phyloP scores from a whole-genome alignment of 2,329 filamentous ascomycete species.

The Trichoderma aggressivum region DNA sequence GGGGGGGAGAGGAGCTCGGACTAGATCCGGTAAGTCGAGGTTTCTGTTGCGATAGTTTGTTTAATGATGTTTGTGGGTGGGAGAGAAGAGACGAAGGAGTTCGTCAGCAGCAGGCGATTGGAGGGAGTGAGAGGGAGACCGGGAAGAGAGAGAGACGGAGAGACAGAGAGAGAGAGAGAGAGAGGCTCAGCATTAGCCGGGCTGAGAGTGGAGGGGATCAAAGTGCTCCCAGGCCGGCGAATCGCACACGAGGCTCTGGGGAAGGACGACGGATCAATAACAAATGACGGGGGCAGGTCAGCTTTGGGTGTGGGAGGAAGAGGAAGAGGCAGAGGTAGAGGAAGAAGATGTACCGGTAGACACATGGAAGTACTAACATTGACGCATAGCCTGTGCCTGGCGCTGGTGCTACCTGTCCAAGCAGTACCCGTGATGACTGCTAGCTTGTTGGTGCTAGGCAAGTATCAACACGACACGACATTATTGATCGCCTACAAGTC shows the following conservation, averaged over 20 bases:
- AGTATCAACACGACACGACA: not conserved
- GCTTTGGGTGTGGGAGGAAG: conserved; percentile 3
- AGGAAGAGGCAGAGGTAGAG: not conserved
- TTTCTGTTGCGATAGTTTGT: not conserved
- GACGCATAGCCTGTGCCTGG: not conserved
- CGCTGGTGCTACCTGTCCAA: not conserved
- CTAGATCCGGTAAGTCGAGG: conserved; percentile 2
- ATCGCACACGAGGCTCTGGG: not conserved
- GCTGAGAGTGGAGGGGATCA: not conserved
- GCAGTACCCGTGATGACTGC: not conserved
- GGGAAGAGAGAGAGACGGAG: not conserved
- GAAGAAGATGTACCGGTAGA: not conserved
- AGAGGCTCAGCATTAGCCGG: not conserved
- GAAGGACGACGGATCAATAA: not conserved
- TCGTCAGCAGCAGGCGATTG: conserved; percentile 1
- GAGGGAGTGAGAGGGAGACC: not conserved
- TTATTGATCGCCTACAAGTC: too few relatives aligned
- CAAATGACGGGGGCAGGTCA: not conserved
- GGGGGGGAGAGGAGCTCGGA: not conserved
- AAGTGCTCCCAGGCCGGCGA: not conserved
- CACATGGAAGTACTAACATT: not conserved
- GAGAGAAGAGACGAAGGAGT: not conserved
- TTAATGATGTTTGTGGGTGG: not conserved
- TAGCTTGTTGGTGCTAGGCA: not conserved
- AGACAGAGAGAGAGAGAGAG: not conserved